phyloP scores from a whole-genome alignment of 2,329 filamentous ascomycete genomes.

The Exophiala alcalophila region DNA sequence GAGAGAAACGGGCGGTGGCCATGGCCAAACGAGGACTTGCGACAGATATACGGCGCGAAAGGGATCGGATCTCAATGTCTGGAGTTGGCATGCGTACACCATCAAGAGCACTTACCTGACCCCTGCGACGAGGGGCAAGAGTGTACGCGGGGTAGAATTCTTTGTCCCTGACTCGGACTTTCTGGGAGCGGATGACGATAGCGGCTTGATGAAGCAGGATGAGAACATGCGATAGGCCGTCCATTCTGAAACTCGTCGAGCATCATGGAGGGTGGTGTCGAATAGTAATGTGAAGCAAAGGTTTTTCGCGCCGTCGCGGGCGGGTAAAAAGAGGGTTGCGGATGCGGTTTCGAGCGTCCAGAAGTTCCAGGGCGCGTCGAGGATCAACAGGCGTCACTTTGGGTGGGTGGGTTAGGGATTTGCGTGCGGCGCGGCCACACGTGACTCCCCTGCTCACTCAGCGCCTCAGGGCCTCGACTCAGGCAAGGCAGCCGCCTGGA shows the following conservation, averaged over 20 bases:
- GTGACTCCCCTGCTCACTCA: no score
- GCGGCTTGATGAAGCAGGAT: constrained; percentile 24
- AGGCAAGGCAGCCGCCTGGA: no score
- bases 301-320: constrained; percentile 15
- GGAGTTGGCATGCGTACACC: constrained; percentile 9
- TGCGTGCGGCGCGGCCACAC: no score
- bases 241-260: constrained; percentile 22
- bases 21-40: not conserved
- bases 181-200: constrained; percentile 19
- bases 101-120: constrained; percentile 17
- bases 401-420: no score
- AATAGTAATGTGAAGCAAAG: constrained; percentile 24
- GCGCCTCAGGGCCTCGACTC: no score
- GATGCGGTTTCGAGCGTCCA: no score
- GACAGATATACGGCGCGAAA: constrained; percentile 16
- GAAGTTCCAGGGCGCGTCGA: constrained; percentile 1
- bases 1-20: not conserved
- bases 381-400: no score
- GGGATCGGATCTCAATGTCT: constrained; percentile 7
- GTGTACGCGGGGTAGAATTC: no score
- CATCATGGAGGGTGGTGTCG: constrained; percentile 16
- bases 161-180: constrained; percentile 15
- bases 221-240: constrained; percentile 16
- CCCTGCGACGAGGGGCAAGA: constrained; percentile 19
- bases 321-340: no score